Base-by-base conservation (phyloP, 2,329 filamentous ascomycete species). In the Lecanosticta acicola region DNA sequence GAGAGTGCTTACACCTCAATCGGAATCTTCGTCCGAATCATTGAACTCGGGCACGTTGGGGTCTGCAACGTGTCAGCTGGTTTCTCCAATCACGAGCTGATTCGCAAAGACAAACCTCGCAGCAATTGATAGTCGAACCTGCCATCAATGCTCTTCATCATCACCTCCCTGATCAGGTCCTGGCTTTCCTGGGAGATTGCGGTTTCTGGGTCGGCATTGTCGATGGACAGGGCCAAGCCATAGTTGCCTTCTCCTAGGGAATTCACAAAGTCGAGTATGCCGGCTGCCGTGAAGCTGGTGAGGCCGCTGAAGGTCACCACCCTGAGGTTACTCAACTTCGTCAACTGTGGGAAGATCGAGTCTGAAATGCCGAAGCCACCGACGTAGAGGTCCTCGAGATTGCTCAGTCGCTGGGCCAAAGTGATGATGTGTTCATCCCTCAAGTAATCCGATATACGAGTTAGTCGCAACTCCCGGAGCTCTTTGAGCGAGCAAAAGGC, bases 381-480 rank as follows among this genome's bases (percentile, higher is more conserved):
- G 39, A 84, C 73, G 36, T 69, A 73, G 11, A 85, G 62, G 10
- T 78, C 72, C 52, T 81, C 77, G 0, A 85, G 68, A 13, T 68
- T 58, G 0, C 63, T 63, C 8, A 81, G 63, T 8, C 67, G 60
- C 1, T 59, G 49, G 18, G 74, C 68, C 13, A 85, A 68, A 2
- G 56, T 56, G 9, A 67, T 59, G 26, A 84, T 66, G 32, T 83
- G 74, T 7, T 67, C 61, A 5, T 73, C 65, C 0, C 64, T 68
- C 48, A 83, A 73, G 19, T 37, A 37, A 19, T 37, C 35, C 14
- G 9, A 18, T 16, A 19, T 69, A 21, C 74, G 68, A 24, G 72
- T 68, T 1, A 82, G 62, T 32, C 77, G 71, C 2, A 85, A 67
- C 16, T 74, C 68, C 18, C 68, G 72, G 13, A 85, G 69, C 7